These are phyloP conservation scores for Ogataea sp. DNA, from an alignment of 805 yeast species.

Conservation along the genomic window DNA sequence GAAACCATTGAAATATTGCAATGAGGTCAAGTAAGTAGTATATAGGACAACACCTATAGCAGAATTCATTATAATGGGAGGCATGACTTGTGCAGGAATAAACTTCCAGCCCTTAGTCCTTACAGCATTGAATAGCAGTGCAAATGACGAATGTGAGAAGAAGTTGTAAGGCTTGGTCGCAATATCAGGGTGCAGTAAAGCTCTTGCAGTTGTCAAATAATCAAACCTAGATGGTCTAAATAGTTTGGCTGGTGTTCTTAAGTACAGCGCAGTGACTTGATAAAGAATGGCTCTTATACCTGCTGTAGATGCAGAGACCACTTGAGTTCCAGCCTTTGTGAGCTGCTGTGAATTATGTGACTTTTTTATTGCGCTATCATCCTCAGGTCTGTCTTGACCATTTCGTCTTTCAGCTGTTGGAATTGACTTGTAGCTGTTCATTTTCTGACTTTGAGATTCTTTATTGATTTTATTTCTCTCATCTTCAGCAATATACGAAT, in stretches of 20 bases:
- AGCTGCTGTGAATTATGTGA: conserved; percentile 16
- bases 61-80: conserved; percentile 84
- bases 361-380: neutral
- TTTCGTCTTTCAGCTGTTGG: no score
- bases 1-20: conserved; percentile 29
- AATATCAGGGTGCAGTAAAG: conserved; percentile 37
- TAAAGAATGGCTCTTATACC: conserved; percentile 78
- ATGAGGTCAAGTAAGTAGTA: conserved; percentile 62
- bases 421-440: neutral
- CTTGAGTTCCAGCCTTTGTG: conserved; percentile 33
- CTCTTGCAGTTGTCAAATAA: conserved; percentile 63
- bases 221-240: conserved; percentile 90
- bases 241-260: conserved; percentile 76
- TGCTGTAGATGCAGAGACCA: conserved; percentile 77
- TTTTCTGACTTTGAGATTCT: neutral
- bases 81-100: conserved; percentile 76
- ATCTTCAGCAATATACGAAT: neutral
- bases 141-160: conserved; percentile 72
- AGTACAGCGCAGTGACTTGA: conserved; percentile 69
- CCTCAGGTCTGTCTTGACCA: neutral
- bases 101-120: conserved; percentile 78
- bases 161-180: conserved; percentile 41
- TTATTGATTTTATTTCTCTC: neutral
- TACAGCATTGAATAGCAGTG: conserved; percentile 63
- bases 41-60: conserved; percentile 83